phyloP scores from a whole-genome alignment of 208 protist species.

The Acanthamoeba lenticulata region DNA sequence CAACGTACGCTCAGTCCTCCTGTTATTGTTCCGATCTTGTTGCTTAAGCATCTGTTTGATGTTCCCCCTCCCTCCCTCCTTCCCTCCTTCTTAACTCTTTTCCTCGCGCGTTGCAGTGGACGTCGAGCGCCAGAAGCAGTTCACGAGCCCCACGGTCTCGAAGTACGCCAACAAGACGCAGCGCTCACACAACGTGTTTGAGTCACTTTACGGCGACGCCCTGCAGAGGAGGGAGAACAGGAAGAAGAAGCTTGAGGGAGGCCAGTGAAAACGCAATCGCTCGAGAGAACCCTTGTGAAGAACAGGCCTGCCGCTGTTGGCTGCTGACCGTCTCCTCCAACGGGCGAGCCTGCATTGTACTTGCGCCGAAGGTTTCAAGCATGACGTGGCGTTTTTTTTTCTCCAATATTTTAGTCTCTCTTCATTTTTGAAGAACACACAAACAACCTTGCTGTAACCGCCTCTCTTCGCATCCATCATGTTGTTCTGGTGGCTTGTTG shows the following conservation, averaged over 20 bases:
- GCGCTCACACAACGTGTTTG: conserved; percentile 48
- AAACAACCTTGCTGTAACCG: too few relatives aligned
- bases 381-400: too few relatives aligned
- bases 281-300: neutral
- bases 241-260: neutral
- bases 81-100: neutral
- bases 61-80: neutral
- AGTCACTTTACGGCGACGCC: conserved; percentile 27
- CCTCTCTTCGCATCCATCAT: too few relatives aligned
- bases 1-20: neutral
- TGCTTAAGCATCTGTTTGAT: neutral
- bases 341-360: too few relatives aligned
- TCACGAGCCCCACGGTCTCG: conserved; percentile 24
- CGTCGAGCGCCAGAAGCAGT: neutral
- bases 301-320: too few relatives aligned
- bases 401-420: too few relatives aligned
- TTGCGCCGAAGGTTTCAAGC: too few relatives aligned
- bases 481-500: conserved; percentile 7
- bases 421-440: too few relatives aligned
- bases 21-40: neutral
- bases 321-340: too few relatives aligned
- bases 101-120: neutral
- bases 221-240: conserved; percentile 5
- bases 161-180: conserved; percentile 56
- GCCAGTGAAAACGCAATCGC: neutral